Evolutionary conservation across 192 early-diverging fungal genomes (phyloP), one percentile per base, ranked within the genome.

Genomic region (Entomortierella parvispora): DNA sequence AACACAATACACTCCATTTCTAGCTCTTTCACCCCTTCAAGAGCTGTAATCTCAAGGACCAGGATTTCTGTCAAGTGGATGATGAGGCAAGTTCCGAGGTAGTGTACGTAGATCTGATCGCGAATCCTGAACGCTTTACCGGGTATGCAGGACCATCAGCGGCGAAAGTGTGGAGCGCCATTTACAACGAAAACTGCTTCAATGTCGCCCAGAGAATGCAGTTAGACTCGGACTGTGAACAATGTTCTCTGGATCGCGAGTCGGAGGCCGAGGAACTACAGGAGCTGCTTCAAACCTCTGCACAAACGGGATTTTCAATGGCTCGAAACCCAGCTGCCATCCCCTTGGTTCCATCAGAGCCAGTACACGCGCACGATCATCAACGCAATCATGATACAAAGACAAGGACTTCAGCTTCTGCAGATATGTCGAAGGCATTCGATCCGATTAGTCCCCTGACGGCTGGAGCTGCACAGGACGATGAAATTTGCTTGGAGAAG

Each of bases 141-240:
- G 97, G 95, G n/a, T 99, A 97, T 65, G 86, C 91, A 17, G 97
- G 97, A 56, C 90, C 92, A n/a, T 90, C 92, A 31, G 91, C 96
- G 34, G 86, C 87, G 42, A 86, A 92, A 32, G 90, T 99, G 15
- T 99, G 97, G 97, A 86, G 88, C 52, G 87, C 95, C 20, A 95
- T 99, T 28, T 99, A 99, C 75, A 83, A 92, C 65, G 93, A 99
- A 66, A 99, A 97, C 83, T 99, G 97, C 69, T 97, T 98, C 80
- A 90, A 90, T 68, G 84, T 91, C 18, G 79, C 82, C 10, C 75
- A 81, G 71, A 85, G 76, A 71, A 89, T 85, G 90, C 87, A 51
- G 70, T 77, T 28, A 47, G 80, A 50, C 29, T 62, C 71, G 0
- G 64, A 82, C 67, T 68, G 81, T 80, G 50, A 86, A 71, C 47